Percentiles rank a stretch among this genome's conserved stretches.
Evolutionary conservation across 768 basidiomycete genomes (phyloP).

Genomic region (Mycena kentingensis): DNA sequence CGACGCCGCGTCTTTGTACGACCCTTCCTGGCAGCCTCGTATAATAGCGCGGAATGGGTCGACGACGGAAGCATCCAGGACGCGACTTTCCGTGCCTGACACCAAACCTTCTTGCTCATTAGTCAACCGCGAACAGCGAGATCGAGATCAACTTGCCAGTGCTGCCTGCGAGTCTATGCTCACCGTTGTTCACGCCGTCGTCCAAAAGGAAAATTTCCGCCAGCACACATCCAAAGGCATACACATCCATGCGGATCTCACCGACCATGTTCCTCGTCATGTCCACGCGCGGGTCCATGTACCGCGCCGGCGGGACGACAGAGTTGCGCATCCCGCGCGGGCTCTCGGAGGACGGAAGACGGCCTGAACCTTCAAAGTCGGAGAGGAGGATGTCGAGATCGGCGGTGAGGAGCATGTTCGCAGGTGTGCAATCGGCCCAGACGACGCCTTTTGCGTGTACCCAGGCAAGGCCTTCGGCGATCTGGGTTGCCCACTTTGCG

Average conservation of each 20-base stretch:
- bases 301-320: not conserved
- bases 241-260: not conserved
- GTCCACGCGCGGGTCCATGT: not conserved
- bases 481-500: conserved; percentile 4
- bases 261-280: not conserved
- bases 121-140: no score
- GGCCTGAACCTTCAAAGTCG: conserved; percentile 1
- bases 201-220: conserved; percentile 11
- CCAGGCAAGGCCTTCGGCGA: conserved; percentile 9
- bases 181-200: no score
- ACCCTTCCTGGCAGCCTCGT: no score
- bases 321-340: no score
- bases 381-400: conserved; percentile 7
- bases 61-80: no score
- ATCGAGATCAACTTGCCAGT: no score
- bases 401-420: not conserved
- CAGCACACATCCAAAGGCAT: conserved; percentile 9
- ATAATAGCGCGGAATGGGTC: no score
- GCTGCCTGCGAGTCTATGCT: no score
- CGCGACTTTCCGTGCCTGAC: no score
- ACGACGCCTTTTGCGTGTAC: not conserved
- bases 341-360: no score
- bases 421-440: conserved; percentile 9
- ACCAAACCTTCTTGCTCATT: no score
- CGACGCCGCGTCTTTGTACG: no score